phyloP scores from a whole-genome alignment of 2,329 filamentous ascomycete species.

The Macrophomina tecta region DNA sequence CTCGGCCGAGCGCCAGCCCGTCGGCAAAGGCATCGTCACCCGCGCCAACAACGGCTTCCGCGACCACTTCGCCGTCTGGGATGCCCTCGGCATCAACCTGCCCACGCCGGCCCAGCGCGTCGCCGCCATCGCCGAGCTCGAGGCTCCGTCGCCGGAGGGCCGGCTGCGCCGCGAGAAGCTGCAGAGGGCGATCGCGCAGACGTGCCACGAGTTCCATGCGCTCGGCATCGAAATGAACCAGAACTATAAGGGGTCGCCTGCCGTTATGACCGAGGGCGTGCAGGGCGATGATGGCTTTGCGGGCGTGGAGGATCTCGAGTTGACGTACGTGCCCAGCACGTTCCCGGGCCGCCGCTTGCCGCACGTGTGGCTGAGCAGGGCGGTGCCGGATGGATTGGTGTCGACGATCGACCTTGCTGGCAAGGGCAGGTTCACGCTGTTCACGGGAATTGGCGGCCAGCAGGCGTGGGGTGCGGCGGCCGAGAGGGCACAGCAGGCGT shows the following conservation, averaged over 20 bases:
- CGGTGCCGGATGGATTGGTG: constrained; percentile 51
- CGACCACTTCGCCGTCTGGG: constrained; percentile 57
- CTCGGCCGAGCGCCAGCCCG: constrained; percentile 44
- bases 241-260: constrained; percentile 54
- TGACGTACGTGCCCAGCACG: constrained; percentile 48
- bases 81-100: constrained; percentile 53
- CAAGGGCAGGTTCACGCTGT: constrained; percentile 47
- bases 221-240: constrained; percentile 68
- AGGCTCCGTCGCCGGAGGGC: constrained; percentile 47
- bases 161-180: constrained; percentile 47
- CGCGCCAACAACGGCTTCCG: constrained; percentile 64
- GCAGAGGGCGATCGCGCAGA: constrained; percentile 51
- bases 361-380: constrained; percentile 66
- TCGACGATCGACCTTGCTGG: constrained; percentile 68
- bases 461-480: constrained; percentile 60
- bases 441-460: constrained; percentile 61
- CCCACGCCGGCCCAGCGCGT: constrained; percentile 48
- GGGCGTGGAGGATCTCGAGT: constrained; percentile 50
- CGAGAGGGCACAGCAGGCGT: constrained; percentile 40
- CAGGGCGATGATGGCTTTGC: constrained; percentile 43
- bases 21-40: constrained; percentile 53
- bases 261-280: constrained; percentile 49
- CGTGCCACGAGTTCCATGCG: constrained; percentile 59
- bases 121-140: constrained; percentile 50
- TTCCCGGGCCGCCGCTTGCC: constrained; percentile 66